phyloP scores from a whole-genome alignment of 2,329 filamentous ascomycete genomes.

The Colletotrichum caudatum region DNA sequence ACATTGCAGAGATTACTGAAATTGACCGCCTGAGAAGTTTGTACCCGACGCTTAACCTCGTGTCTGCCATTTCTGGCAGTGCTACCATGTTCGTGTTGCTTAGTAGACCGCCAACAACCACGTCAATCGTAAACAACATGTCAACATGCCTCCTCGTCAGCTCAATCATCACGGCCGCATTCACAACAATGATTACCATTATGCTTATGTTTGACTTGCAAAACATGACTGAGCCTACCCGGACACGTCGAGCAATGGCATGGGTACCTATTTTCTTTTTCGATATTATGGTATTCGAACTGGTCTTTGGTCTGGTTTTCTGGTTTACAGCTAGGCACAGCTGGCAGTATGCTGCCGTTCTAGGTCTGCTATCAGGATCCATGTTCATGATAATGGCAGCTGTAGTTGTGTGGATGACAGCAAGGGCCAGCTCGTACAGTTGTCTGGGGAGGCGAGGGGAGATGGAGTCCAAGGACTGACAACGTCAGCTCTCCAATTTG shows the following conservation, averaged over 20 bases:
- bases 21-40: neutral
- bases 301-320: neutral
- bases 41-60: neutral
- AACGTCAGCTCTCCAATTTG: neutral
- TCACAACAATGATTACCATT: neutral
- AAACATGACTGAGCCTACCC: neutral
- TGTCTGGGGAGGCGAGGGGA: neutral
- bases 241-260: neutral
- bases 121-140: neutral
- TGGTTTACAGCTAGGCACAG: neutral
- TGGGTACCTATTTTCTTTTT: constrained; percentile 1
- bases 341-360: constrained; percentile 1
- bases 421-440: neutral
- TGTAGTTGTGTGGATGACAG: neutral
- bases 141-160: constrained; percentile 1
- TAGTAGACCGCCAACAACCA: neutral
- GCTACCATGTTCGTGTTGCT: neutral
- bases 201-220: constrained; percentile 1
- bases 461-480: neutral
- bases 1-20: neutral
- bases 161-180: neutral
- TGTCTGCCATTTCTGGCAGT: constrained; percentile 7
- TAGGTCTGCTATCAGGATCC: neutral
- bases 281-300: neutral
- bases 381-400: neutral